Evolutionary conservation across 345 rosid genomes (phyloP).

Genomic region (Orychophragmus violaceus): DNA sequence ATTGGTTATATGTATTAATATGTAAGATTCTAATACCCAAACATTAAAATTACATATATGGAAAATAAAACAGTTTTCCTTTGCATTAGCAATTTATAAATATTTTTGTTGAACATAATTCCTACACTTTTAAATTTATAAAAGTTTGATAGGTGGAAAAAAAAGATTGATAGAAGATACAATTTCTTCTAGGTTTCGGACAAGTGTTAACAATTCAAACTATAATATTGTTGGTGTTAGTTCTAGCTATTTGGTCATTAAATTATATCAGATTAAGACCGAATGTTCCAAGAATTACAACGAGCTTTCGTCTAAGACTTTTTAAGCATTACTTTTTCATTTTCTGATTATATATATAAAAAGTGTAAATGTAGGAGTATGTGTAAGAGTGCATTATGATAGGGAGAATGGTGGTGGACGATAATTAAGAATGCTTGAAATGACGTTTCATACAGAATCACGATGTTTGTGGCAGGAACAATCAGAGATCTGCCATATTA

Average conservation of each 20-base stretch:
- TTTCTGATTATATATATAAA: not conserved
- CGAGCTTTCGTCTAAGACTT: conserved; percentile 16
- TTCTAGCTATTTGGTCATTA: not conserved
- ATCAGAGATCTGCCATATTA: conserved; percentile 24
- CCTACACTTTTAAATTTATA: not conserved
- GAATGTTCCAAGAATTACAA: not conserved
- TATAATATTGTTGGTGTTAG: not conserved
- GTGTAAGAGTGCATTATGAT: conserved; percentile 34
- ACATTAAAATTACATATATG: not conserved
- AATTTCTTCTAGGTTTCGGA: not conserved
- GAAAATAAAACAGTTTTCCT: not conserved
- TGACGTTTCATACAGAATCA: conserved; percentile 47
- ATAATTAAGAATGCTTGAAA: conserved; percentile 36
- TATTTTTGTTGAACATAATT: too few relatives aligned
- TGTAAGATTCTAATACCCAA: too few relatives aligned
- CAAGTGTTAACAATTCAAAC: not conserved
- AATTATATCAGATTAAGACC: not conserved
- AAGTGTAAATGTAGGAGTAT: conserved; percentile 21
- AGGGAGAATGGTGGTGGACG: conserved; percentile 25
- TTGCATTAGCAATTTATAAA: not conserved
- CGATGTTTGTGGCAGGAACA: conserved; percentile 39
- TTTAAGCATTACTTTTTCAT: not conserved
- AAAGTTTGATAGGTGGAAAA: too few relatives aligned
- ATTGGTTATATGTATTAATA: not conserved
- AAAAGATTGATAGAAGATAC: not conserved